Conservation (phyloP, 331 rosid species). For the Saraca asoca region DNA sequence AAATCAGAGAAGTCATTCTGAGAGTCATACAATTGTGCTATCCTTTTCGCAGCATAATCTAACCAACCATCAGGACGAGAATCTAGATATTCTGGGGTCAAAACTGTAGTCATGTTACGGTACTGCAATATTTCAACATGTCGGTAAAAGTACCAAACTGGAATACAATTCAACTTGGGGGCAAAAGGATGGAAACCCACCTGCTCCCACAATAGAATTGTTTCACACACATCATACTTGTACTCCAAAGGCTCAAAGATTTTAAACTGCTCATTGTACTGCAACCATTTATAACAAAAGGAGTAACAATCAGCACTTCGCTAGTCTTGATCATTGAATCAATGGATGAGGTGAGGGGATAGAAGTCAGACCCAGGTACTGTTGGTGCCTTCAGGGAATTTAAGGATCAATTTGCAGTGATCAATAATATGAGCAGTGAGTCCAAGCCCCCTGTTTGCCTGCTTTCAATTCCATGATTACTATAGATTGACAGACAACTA, state of each 20-base stretch:
- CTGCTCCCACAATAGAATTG: conserved; percentile 93
- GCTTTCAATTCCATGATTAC: conserved; percentile 38
- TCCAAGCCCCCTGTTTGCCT: conserved; percentile 95
- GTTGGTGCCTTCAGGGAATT: conserved; percentile 86
- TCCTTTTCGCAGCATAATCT: conserved; percentile 85
- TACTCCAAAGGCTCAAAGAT: conserved; percentile 82
- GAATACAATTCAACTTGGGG: conserved; percentile 11
- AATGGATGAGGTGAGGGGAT: neutral
- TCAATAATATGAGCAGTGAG: conserved; percentile 80
- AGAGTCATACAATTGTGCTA: conserved; percentile 81
- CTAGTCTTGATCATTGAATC: conserved; percentile 7
- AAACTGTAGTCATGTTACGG: conserved; percentile 93
- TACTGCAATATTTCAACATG: conserved; percentile 59
- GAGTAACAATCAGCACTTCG: conserved; percentile 28
- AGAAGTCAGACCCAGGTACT: conserved; percentile 83
- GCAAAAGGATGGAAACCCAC: conserved; percentile 41
- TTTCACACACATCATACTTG: conserved; percentile 74
- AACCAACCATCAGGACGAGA: conserved; percentile 87
- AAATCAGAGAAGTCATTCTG: conserved; percentile 17
- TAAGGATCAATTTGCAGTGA: conserved; percentile 77
- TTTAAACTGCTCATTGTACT: conserved; percentile 91
- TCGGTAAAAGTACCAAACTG: conserved; percentile 35
- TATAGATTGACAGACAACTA: conserved; percentile 9
- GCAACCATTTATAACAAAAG: conserved; percentile 35
- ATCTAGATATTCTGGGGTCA: conserved; percentile 92